Conservation (phyloP, 495 filamentous ascomycete species). For the Aspergillus heteromorphus region DNA sequence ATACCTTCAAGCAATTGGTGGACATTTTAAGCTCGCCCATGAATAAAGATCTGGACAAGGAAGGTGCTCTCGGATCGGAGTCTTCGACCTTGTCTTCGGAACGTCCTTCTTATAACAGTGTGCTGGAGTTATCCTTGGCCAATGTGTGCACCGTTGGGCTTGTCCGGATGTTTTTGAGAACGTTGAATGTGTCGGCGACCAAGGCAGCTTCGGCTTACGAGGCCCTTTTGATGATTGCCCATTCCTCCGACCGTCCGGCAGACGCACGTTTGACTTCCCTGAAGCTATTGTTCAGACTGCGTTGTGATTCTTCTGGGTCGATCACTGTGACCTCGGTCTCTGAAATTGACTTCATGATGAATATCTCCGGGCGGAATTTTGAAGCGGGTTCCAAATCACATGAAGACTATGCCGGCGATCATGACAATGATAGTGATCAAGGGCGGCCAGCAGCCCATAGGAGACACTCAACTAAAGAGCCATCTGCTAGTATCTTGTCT, state of each 20-base stretch:
- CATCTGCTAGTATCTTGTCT: slow-evolving; percentile 16
- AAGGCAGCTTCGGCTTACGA: slow-evolving; percentile 38
- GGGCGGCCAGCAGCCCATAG: slow-evolving; percentile 14
- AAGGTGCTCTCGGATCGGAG: slow-evolving; percentile 17
- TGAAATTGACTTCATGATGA: slow-evolving; percentile 67
- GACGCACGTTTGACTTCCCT: slow-evolving; percentile 75
- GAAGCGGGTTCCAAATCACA: slow-evolving; percentile 30
- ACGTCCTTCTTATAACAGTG: slow-evolving; percentile 29
- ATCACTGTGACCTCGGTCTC: slow-evolving; percentile 60
- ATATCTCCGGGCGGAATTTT: slow-evolving; percentile 62
- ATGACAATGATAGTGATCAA: slow-evolving; percentile 19
- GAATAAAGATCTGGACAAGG: slow-evolving; percentile 27
- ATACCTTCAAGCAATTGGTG: slow-evolving; percentile 29
- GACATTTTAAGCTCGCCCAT: slow-evolving; percentile 34
- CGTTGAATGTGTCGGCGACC: slow-evolving; percentile 33
- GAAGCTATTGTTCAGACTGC: slow-evolving; percentile 77
- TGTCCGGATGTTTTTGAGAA: slow-evolving; percentile 41
- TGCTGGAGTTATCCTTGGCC: slow-evolving; percentile 33
- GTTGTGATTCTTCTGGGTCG: slow-evolving; percentile 70
- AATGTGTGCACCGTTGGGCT: slow-evolving; percentile 41
- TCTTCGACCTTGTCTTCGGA: slow-evolving; percentile 20
- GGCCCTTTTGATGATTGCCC: slow-evolving; percentile 33
- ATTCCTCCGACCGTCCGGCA: slow-evolving; percentile 36
- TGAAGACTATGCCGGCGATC: slow-evolving; percentile 21
- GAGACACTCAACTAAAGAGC: slow-evolving; percentile 22